Base-by-base conservation (phyloP, 176 grass and related monocot genomes). In the Carex pumila region DNA sequence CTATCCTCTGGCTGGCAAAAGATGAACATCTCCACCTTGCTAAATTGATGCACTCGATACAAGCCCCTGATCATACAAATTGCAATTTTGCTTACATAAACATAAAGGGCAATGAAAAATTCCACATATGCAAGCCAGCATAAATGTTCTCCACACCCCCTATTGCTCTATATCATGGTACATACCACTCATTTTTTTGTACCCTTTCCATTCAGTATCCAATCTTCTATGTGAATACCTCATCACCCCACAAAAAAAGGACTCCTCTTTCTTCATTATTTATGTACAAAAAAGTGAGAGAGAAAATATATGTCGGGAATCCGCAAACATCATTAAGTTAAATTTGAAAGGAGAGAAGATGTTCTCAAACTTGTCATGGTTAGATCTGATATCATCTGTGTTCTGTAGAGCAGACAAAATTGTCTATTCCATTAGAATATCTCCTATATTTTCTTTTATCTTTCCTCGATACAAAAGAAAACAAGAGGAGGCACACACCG, bases 21-120 rank as follows among this genome's bases (percentile, higher is more conserved):
- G 72, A 99, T 80, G 18, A 99, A 99, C 93, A 99, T 99, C 85
- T 99, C 96, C 70, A 99, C 96, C 93, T 99, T 95, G 83, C 93
- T 99, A 82, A 99, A 99, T 79, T 99, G 96, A 77, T 99, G 96
- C 37, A 99, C 93, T 39, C 91, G 87, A 83, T 99, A 99, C 25
- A 99, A 89, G 21, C 91, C 96, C 85, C 89, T 99, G 78, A 84
- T 84, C 80, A 95, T 34, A 78, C 52, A 78, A 56, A 83, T 65
- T 67, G 19, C 13, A 55, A 45, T 18, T 66, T 65, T 53, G 19
- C 43, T 83, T 68, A 81, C 17, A 21, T 17, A n/a, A 54, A 5
- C 39, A 47, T 71, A 71, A 47, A 71, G 21, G 4, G 67, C 39
- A 71, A 71, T 21, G 68, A 71, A 2, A 81, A 50, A 29, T 68